Evolutionary conservation across 352 stramenopile species (phyloP), one percentile per base, ranked within the genome.

Genomic region (Globisporangium sylvaticum): DNA sequence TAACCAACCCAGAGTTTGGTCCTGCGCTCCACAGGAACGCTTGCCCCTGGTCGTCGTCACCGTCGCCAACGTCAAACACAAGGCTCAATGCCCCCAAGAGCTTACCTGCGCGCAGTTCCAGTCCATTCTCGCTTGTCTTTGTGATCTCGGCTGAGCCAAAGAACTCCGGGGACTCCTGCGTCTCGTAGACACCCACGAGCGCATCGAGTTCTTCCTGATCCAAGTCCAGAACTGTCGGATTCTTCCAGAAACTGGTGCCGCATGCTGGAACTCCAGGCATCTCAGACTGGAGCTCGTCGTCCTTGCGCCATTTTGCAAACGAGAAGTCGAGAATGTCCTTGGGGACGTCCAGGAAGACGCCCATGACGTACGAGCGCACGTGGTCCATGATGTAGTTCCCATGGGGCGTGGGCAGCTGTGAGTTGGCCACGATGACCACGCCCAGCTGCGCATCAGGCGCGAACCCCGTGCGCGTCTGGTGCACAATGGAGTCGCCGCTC

Each of bases 281-380:
- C 1, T 74, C 46, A 1, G 78, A 68, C 32, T 75, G 7, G 1
- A 81, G 53, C 25, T 78, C 66, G 50, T 86, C 78, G 3, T 70
- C 70, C 0, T 69, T 50, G 22, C 78, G 73, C 75, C 74, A 83
- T 24, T 70, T 65, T 4, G 68, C 42, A 48, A 80, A 88, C 20
- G 72, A 72, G 8, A 72, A 68, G 55, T 89, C 77, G 32, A 92
- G 63, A 34, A 87, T 76, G 12, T 74, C 53, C 57, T 77, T 87
- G 1, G 84, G 80, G 1, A 90, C 76, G 32, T 89, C 80, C 14
- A 92, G 65, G 42, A 92, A 89, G 29, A 92, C 70, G 0, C 84
- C 84, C 54, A 88, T 75, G 10, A 90, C 66, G 65, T 92, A 90
- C 54, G 80, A 84, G 2, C 84, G 79, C 39, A 86, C 80, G 63